Evolutionary conservation across 139 green algal species (phyloP), one percentile per base, ranked within the genome.

Genomic region (Chlamydomonas eustigma): DNA sequence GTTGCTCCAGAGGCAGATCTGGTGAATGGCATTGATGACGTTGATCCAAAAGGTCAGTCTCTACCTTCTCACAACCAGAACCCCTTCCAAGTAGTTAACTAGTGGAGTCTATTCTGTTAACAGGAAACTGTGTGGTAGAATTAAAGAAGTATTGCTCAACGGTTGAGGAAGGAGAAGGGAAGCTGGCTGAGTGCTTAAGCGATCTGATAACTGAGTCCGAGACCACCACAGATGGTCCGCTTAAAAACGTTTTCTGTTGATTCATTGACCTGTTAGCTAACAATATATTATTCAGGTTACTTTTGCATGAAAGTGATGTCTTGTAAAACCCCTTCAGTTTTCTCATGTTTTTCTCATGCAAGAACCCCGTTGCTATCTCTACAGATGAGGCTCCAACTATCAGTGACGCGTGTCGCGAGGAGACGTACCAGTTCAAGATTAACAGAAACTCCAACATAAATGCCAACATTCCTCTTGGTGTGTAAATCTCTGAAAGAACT

Each of bases 381-480:
- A n/a, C 65, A 72, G 65, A 39, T 3, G 31, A 39, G 4, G 65
- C 65, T 33, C 33, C 65, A 4, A 31, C 8, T 4, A 39, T 72
- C 18, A 72, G 65, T 38, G 85, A 87, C 8, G 78, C 74, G 1
- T 90, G 85, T 73, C 77, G 78, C 4, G 81, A 87, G 36, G 85
- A 87, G 64, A 80, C 87, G 2, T 87, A 83, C 51, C 75, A 87
- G 69, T 90, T 77, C 80, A 84, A 85, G 25, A 86, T 90, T 33
- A 44, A 6, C 1, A 76, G 85, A 34, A 81, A 81, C 78, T 73
- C 71, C 31, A 96, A 96, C 81, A 91, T 97, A 78, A 94, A 94
- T 76, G 80, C 82, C 33, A 91, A 97, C 69, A 74, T 94, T 2
- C 82, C 87, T 0, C 80, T 97, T 30, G 90, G 88, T 92, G 36